Conservation (phyloP, 805 yeast species). For the Metschnikowia kunwiensis region DNA sequence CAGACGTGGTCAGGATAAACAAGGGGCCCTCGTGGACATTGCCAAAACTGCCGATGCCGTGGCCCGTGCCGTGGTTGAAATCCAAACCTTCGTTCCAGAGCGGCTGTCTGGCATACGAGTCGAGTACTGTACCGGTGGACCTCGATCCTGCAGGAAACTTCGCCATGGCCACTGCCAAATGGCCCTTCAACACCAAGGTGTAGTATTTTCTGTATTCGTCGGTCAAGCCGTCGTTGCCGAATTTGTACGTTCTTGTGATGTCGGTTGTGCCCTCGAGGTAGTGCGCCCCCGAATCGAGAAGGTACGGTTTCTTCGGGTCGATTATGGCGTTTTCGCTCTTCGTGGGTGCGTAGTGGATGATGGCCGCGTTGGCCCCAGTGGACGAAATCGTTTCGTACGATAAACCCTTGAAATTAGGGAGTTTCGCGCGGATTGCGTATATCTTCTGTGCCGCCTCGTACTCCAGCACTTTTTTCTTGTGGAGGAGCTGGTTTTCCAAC, state of each 20-base stretch:
- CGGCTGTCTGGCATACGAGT: constrained; percentile 76
- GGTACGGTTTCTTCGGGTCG: constrained; percentile 63
- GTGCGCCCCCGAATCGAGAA: constrained; percentile 91
- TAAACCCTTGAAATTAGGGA: constrained; percentile 58
- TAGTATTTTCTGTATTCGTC: constrained; percentile 60
- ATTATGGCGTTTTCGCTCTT: constrained; percentile 55
- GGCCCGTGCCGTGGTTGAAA: constrained; percentile 95
- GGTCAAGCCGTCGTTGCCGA: constrained; percentile 34
- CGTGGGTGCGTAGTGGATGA: constrained; percentile 74
- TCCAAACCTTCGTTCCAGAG: constrained; percentile 81
- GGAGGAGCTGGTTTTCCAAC: constrained; percentile 59
- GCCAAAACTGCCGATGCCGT: constrained; percentile 90
- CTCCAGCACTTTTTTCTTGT: constrained; percentile 50
- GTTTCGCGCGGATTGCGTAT: constrained; percentile 50
- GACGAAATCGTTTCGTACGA: constrained; percentile 78
- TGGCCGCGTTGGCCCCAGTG: constrained; percentile 70
- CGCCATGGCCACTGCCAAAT: constrained; percentile 77
- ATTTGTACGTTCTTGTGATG: constrained; percentile 83
- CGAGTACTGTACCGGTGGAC: constrained; percentile 73
- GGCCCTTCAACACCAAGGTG: constrained; percentile 88
- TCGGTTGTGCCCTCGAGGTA: constrained; percentile 94
- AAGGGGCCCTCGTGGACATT: constrained; percentile 95
- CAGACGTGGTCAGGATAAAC: constrained; percentile 61
- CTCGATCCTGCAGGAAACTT: constrained; percentile 64
- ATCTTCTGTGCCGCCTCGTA: constrained; percentile 63